phyloP scores from a whole-genome alignment of 1,139 yeast genomes.

The Spathaspora sp. region DNA sequence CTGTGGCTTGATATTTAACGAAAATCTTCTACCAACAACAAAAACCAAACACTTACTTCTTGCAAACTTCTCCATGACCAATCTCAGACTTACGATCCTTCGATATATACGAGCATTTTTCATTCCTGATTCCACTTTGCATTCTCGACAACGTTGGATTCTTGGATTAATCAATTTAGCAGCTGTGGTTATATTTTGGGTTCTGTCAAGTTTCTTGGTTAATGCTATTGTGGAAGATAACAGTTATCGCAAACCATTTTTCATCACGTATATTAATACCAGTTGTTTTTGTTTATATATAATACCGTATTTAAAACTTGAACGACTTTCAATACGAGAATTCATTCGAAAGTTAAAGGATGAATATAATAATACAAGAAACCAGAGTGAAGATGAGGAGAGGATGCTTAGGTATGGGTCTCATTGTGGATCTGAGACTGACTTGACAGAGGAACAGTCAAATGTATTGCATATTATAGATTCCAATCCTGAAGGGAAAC shows the following conservation, averaged over 20 bases:
- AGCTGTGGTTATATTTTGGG: constrained; percentile 85
- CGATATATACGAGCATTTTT: constrained; percentile 16
- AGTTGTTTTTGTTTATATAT: constrained; percentile 79
- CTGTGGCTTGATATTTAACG: background rate
- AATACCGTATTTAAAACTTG: constrained; percentile 53
- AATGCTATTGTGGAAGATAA: constrained; percentile 69
- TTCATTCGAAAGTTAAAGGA: constrained; percentile 22
- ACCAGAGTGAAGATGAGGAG: constrained; percentile 14
- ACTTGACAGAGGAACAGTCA: constrained; percentile 3
- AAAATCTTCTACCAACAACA: background rate
- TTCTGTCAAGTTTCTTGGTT: constrained; percentile 76
- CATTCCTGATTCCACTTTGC: constrained; percentile 16
- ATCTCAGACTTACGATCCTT: constrained; percentile 10
- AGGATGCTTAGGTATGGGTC: constrained; percentile 20
- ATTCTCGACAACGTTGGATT: constrained; percentile 56
- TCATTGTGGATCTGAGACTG: constrained; percentile 13
- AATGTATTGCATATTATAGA: constrained; percentile 8
- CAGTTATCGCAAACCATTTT: constrained; percentile 84
- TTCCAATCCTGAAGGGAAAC: constrained; percentile 14
- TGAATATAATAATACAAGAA: constrained; percentile 20
- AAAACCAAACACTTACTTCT: background rate
- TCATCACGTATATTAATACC: constrained; percentile 88
- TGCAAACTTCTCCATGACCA: constrained; percentile 3
- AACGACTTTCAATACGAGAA: constrained; percentile 18
- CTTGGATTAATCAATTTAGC: constrained; percentile 71